Conservation (phyloP, 2,329 filamentous ascomycete genomes). For the Neofusicoccum umdonicola region DNA sequence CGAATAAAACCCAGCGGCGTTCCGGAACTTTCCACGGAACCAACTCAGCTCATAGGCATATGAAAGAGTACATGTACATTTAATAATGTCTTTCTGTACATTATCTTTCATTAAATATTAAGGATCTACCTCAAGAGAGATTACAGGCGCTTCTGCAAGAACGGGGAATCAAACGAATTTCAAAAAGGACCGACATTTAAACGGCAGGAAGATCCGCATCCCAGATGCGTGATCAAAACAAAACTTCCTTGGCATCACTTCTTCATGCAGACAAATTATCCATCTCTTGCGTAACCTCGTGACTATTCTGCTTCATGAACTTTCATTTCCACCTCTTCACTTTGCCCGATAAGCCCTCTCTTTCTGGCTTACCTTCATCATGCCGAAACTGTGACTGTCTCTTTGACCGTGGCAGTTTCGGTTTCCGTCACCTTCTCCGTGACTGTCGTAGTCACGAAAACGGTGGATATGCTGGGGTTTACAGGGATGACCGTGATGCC, state of each 20-base stretch:
- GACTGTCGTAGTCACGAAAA: slow-evolving; percentile 30
- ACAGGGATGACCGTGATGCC: slow-evolving; percentile 19
- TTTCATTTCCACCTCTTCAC: background rate
- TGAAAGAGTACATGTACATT: background rate
- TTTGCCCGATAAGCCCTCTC: background rate
- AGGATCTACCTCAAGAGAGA: slow-evolving; percentile 10
- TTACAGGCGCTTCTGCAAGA: slow-evolving; percentile 1
- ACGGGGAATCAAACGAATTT: slow-evolving; percentile 2
- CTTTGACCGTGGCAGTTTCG: background rate
- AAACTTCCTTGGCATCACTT: background rate
- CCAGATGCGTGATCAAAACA: slow-evolving; percentile 6
- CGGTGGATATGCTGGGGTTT: slow-evolving; percentile 22
- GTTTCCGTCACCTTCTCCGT: slow-evolving; percentile 28
- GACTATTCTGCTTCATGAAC: background rate
- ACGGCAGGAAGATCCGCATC: slow-evolving; percentile 2
- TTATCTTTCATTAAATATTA: slow-evolving; percentile 14
- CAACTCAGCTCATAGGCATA: background rate
- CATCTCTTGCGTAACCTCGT: slow-evolving; percentile 9
- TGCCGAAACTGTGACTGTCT: slow-evolving; percentile 2
- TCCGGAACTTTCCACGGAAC: background rate
- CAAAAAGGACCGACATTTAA: background rate
- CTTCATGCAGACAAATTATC: slow-evolving; percentile 7
- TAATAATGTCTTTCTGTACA: background rate
- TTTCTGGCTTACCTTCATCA: background rate
- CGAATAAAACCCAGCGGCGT: background rate